These are phyloP conservation scores for Plantago major DNA, from an alignment of 257 asterid genomes.

Conservation along the genomic window DNA sequence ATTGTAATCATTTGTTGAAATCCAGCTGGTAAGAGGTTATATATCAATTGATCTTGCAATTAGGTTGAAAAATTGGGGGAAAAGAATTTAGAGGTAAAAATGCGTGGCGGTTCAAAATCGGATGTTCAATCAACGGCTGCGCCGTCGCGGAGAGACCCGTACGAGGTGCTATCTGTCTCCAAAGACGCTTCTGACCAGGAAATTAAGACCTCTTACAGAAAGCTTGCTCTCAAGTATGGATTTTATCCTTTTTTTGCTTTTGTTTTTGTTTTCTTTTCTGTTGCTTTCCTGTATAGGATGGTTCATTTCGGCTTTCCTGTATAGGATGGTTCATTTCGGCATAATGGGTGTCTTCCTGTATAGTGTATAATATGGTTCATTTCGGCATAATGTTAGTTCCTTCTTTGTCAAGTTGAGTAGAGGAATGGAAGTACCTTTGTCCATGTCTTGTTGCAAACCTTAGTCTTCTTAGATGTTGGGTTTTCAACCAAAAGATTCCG, in stretches of 20 bases:
- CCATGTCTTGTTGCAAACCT: no score
- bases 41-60: background rate
- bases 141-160: constrained; percentile 76
- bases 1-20: no score
- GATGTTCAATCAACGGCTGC: constrained; percentile 72
- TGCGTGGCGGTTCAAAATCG: constrained; percentile 62
- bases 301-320: background rate
- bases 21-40: no score
- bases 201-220: constrained; percentile 91
- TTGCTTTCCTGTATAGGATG: background rate
- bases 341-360: background rate
- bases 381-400: no score
- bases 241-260: background rate
- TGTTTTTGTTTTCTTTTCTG: background rate
- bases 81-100: constrained; percentile 3
- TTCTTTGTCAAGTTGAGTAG: no score
- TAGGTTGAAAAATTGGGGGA: background rate
- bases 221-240: constrained; percentile 91
- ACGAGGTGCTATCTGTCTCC: constrained; percentile 84
- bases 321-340: background rate
- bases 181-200: constrained; percentile 96
- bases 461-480: no score
- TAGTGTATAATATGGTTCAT: background rate
- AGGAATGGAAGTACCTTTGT: no score
- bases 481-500: no score